phyloP scores from a whole-genome alignment of 108 stramenopile genomes.

The Bacterosira constricta region DNA sequence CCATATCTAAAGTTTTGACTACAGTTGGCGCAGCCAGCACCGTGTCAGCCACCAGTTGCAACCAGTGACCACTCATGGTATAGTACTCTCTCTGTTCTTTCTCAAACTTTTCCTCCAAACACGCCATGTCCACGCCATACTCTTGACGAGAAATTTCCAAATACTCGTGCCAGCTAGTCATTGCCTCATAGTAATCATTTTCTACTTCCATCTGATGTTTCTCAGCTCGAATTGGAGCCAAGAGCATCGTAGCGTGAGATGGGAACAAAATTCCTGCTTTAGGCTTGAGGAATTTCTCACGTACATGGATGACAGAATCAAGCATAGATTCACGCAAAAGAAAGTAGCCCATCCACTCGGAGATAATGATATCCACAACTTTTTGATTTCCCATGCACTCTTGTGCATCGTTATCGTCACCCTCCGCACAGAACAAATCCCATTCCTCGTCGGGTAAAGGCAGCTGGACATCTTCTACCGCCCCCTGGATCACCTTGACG shows the following conservation, averaged over 20 bases:
- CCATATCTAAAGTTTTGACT: slow-evolving; percentile 89
- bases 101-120: slow-evolving; percentile 86
- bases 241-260: slow-evolving; percentile 92
- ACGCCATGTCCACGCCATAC: slow-evolving; percentile 92
- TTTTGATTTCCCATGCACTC: slow-evolving; percentile 48
- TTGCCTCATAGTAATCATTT: slow-evolving; percentile 82
- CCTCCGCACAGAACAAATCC: slow-evolving; percentile 56
- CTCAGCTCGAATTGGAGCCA: slow-evolving; percentile 91
- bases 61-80: slow-evolving; percentile 89
- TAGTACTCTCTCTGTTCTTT: slow-evolving; percentile 96
- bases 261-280: slow-evolving; percentile 95
- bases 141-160: slow-evolving; percentile 75
- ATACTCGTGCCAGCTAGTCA: slow-evolving; percentile 93
- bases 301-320: slow-evolving; percentile 92
- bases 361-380: slow-evolving; percentile 95
- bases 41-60: slow-evolving; percentile 84
- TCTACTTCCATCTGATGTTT: slow-evolving; percentile 78
- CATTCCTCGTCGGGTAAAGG: slow-evolving; percentile 60
- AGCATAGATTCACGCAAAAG: slow-evolving; percentile 96
- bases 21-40: slow-evolving; percentile 82
- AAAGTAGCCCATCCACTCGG: slow-evolving; percentile 99
- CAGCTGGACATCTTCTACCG: slow-evolving; percentile 84
- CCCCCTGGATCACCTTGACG: slow-evolving; percentile 95
- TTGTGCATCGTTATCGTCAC: slow-evolving; percentile 27
- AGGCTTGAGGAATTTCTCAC: slow-evolving; percentile 90